Evolutionary conservation across 768 basidiomycete genomes (phyloP), one percentile per base, ranked within the genome.

Genomic region (Russula vinacea): DNA sequence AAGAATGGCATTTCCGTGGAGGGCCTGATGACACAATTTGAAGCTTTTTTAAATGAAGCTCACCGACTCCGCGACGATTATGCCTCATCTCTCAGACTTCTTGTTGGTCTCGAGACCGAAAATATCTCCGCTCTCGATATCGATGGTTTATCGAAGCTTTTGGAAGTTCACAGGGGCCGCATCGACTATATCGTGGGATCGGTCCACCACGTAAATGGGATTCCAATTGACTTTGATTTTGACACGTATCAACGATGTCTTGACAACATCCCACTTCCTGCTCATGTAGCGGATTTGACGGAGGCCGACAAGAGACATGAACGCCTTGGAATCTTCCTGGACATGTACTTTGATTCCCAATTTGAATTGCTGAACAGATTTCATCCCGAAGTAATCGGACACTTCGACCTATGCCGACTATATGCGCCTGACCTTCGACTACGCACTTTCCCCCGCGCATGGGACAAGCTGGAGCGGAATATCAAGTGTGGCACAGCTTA

Each of bases 61-160:
- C 84, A 88, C 69, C 85, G 87, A 8, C 82, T 97, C 45, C 89
- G 89, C 70, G 62, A 64, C 6, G 64, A 73, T 3, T 91, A 95
- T 71, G 79, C 83, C 4, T 71, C 77, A n/a, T 73, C 79, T 58
- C 92, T 98, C 70, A 78, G 79, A 17, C 80, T 99, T 42, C 79
- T 97, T 55, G 86, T 97, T 64, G 96, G 97, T 11, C 78, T 96
- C 45, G 96, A 99, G 75, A 97, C 95, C 8, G 97, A 98, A 71
- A 86, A 81, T 73, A 94, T 98, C 74, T 86, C 90, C 11, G 51
- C 74, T 4, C 67, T 75, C 19, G 93, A 95, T 75, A 78, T 93
- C 24, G 78, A 81, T 63, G 73, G 76, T 24, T 80, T 95, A 40
- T 75, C 81, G 51, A 64, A 64, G 3, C 78, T 91, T 22, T 78